Evolutionary conservation across 2,329 filamentous ascomycete genomes (phyloP).

Genomic region (Dactylellina parvicollis): DNA sequence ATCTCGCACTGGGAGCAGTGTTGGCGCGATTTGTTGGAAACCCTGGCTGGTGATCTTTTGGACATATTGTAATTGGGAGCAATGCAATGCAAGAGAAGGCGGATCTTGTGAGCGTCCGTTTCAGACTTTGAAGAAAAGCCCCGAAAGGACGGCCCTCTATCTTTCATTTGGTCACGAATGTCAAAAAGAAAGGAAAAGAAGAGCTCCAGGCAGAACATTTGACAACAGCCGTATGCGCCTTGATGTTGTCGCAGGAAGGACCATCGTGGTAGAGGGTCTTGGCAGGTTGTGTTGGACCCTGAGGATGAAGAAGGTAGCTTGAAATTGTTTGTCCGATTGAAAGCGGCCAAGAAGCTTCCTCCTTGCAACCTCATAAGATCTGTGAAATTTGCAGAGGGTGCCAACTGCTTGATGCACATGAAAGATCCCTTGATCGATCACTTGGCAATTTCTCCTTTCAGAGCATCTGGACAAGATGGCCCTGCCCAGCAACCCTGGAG

Average conservation of each 20-base stretch:
- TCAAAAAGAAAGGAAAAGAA: not conserved
- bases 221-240: not conserved
- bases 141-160: conserved; percentile 1
- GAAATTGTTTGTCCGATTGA: conserved; percentile 20
- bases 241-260: conserved; percentile 24
- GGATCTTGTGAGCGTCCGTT: not conserved
- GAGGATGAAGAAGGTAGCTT: conserved; percentile 43
- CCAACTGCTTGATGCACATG: conserved; percentile 45
- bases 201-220: conserved; percentile 27
- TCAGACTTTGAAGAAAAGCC: conserved; percentile 18
- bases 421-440: conserved; percentile 1
- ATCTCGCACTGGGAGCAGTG: too few relatives aligned
- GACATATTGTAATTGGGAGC: not conserved
- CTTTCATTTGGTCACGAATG: not conserved
- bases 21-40: too few relatives aligned
- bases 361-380: conserved; percentile 25
- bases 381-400: conserved; percentile 32
- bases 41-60: conserved; percentile 1
- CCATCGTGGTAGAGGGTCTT: conserved; percentile 8
- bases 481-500: conserved; percentile 33
- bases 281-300: conserved; percentile 34
- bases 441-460: conserved; percentile 47
- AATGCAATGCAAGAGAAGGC: conserved; percentile 10
- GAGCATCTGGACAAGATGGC: conserved; percentile 37
- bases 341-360: conserved; percentile 22